Evolutionary conservation across 805 yeast genomes (phyloP), one percentile per base, ranked within the genome.

Genomic region (Metschnikowia corniflorae): DNA sequence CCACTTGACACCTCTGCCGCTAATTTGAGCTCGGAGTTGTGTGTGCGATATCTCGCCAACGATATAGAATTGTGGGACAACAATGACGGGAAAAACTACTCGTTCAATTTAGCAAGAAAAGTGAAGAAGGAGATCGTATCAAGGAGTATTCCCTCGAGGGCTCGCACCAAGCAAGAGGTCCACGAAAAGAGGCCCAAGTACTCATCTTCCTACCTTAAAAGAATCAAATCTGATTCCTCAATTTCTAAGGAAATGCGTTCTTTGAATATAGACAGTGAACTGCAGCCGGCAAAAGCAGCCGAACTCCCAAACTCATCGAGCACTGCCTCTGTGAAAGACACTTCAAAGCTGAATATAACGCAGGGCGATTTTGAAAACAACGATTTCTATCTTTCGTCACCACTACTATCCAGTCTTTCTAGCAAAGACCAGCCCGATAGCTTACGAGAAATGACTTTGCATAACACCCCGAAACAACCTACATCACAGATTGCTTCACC

Each of bases 41-140:
- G 94, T 50, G 70, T 82, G 27, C 70, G 73, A 36, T 85, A 75
- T 55, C 50, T 54, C 31, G 60, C 77, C 14, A 57, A 61, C 28
- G 70, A 71, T 12, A 50, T 53, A 29, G 88, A 80, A 46, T 73
- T 55, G 52, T 86, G 95, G 95, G 96, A 86, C 57, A 86, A 84
- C 62, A 87, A 86, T 60, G 44, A 60, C 25, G 53, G 54, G 34
- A 55, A 60, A 29, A 86, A 86, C 60, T 86, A 82, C 58, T 69
- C 64, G 28, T 59, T 86, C 13, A 57, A 57, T 25, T 36, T 35
- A 16, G 20, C 23, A 16, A 28, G 25, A 19, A 12, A 14, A 3
- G 2, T 23, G 5, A 22, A 28, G 4, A 5, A 25, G 21, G 16
- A 19, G 3, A 12, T 13, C 4, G 20, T 12, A 6, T 22, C 6